A percentile compares a stretch with the other conserved stretches of the same genome.
Conservation (phyloP, 225 moss, liverwort and hornwort species). For the Anthoceros angustus region DNA sequence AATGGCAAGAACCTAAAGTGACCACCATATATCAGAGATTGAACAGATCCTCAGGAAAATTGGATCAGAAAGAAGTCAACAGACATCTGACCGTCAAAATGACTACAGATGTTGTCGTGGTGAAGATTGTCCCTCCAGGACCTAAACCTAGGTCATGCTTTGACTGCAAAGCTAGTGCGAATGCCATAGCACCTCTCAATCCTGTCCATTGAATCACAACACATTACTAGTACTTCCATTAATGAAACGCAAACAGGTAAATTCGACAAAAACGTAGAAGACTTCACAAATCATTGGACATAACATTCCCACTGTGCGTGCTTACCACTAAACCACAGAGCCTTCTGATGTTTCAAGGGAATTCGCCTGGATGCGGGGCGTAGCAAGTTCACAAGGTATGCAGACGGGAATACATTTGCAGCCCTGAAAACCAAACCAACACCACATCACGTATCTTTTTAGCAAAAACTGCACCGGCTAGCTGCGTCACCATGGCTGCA, state of each 20-base stretch:
- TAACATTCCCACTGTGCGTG: not conserved
- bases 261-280: not conserved
- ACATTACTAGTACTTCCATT: slow-evolving; percentile 6
- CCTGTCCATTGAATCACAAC: slow-evolving; percentile 17
- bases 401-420: slow-evolving; percentile 91
- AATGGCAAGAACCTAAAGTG: slow-evolving; percentile 60
- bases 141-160: slow-evolving; percentile 77
- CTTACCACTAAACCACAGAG: slow-evolving; percentile 79
- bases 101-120: slow-evolving; percentile 88
- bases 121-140: slow-evolving; percentile 83
- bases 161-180: slow-evolving; percentile 86
- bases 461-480: not conserved
- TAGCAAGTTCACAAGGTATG: slow-evolving; percentile 72
- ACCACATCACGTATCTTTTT: slow-evolving; percentile 9
- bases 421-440: slow-evolving; percentile 36
- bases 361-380: slow-evolving; percentile 65
- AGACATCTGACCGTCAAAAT: slow-evolving; percentile 54
- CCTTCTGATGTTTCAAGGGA: slow-evolving; percentile 85
- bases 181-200: slow-evolving; percentile 96
- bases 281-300: slow-evolving; percentile 4
- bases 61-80: not conserved
- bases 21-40: slow-evolving; percentile 7
- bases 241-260: not conserved
- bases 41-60: not conserved
- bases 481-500: not conserved